Evolutionary conservation across 2,329 filamentous ascomycete species (phyloP), one percentile per base, ranked within the genome.

Genomic region (Chrysoporthe cubensis): DNA sequence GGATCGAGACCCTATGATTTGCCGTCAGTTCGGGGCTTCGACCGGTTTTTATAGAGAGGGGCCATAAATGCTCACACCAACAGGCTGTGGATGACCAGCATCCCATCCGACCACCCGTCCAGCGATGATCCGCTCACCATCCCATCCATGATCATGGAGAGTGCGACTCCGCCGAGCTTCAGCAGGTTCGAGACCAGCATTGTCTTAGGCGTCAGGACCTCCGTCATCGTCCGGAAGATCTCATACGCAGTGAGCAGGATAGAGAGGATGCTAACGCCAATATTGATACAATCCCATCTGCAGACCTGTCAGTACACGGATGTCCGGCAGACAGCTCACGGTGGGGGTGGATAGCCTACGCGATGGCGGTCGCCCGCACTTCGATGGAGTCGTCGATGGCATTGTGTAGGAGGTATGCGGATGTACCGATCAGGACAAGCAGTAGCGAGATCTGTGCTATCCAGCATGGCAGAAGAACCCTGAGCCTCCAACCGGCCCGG

Each of bases 261-360:
- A 0, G 82, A 80, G 48, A 85, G 68, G 37, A 83, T 74, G 18
- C 84, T 83, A 64, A 88, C 78, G 64, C 69, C 80, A 61, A 88
- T 80, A 70, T 87, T 88, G 62, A 80, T 81, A 32, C 75, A 77
- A 74, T 87, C 84, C 85, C 86, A 88, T 42, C 85, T 87, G 56
- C 8, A 48, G 32, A 7, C 52, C 13, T 13, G 56, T 40, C 3
- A 58, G 34, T 14, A 57, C 14, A 50, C 46, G n/a, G 46, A 6
- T 4, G 52, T 18, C n/a, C 34, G 4, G 2, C 8, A 42, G 8
- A 16, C 40, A 13, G 5, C 26, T 18, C 9, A 7, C 80, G 76
- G 85, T 81, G 13, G 87, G 79, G 13, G 76, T 74, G 0, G 83
- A 81, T 26, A 26, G 26, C n/a, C 78, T 72, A 37, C 80, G 80